Evolutionary conservation across 495 filamentous ascomycete species (phyloP).

Genomic region (Lasiosphaeris hirsuta): DNA sequence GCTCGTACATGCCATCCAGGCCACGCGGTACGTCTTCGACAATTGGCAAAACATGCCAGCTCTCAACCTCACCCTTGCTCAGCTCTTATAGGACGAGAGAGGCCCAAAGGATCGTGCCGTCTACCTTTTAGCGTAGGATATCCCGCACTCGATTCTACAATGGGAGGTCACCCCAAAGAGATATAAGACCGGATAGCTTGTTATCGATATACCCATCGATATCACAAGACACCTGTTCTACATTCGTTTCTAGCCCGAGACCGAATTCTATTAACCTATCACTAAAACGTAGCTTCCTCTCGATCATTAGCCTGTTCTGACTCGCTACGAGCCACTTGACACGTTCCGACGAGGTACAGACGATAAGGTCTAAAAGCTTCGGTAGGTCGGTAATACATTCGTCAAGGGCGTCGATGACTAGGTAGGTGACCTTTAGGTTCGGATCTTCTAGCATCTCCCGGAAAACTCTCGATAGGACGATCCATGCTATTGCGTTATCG

Average conservation of each 20-base stretch:
- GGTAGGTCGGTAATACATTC: slow-evolving; percentile 36
- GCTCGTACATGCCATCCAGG: slow-evolving; percentile 20
- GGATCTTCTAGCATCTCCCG: slow-evolving; percentile 31
- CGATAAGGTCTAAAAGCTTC: slow-evolving; percentile 35
- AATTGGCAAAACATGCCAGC: slow-evolving; percentile 9
- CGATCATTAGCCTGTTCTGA: slow-evolving; percentile 22
- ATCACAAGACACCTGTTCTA: slow-evolving; percentile 16
- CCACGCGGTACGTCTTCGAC: slow-evolving; percentile 18
- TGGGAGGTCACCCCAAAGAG: slow-evolving; percentile 10
- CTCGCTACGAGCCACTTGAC: slow-evolving; percentile 40
- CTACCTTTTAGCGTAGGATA: slow-evolving; percentile 10
- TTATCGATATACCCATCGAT: slow-evolving; percentile 32
- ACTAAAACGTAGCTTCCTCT: slow-evolving; percentile 22
- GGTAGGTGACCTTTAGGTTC: slow-evolving; percentile 23
- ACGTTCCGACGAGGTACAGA: slow-evolving; percentile 14
- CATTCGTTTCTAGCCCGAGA: slow-evolving; percentile 31
- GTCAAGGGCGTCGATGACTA: slow-evolving; percentile 50
- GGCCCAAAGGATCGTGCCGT: slow-evolving; percentile 33
- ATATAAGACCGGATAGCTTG: slow-evolving; percentile 24
- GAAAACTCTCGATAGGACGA: slow-evolving; percentile 30
- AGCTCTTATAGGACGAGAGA: slow-evolving; percentile 30
- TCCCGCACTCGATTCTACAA: too few relatives aligned
- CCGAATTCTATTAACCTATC: slow-evolving; percentile 20
- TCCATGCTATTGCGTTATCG: slow-evolving; percentile 26
- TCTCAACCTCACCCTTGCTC: not conserved